Evolutionary conservation across 2,329 filamentous ascomycete species (phyloP).

Genomic region (Hawksworthiomyces lignivorus): DNA sequence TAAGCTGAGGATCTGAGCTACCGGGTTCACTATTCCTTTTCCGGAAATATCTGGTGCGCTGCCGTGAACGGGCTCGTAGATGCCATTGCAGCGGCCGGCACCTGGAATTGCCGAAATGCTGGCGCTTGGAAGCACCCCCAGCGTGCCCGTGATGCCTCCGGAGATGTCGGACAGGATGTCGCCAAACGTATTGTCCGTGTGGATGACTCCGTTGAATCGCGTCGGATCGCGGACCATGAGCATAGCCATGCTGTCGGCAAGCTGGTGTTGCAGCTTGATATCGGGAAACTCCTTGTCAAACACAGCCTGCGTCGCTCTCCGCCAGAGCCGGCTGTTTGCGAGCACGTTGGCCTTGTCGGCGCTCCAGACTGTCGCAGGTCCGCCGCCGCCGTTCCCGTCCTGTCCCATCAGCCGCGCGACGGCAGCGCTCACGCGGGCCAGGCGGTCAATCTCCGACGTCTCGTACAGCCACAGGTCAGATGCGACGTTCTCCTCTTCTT

Average conservation of each 20-base stretch:
- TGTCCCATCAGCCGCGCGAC: slow-evolving; percentile 29
- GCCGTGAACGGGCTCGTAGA: slow-evolving; percentile 73
- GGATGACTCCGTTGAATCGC: slow-evolving; percentile 39
- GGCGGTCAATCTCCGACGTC: slow-evolving; percentile 36
- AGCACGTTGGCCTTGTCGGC: slow-evolving; percentile 47
- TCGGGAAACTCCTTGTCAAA: slow-evolving; percentile 36
- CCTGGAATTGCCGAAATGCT: slow-evolving; percentile 34
- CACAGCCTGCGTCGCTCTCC: slow-evolving; percentile 31
- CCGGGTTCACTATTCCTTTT: slow-evolving; percentile 63
- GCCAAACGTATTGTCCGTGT: slow-evolving; percentile 41
- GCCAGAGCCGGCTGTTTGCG: slow-evolving; percentile 41
- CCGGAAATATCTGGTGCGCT: slow-evolving; percentile 67
- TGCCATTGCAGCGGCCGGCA: slow-evolving; percentile 49
- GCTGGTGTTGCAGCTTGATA: slow-evolving; percentile 35
- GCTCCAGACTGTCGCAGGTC: slow-evolving; percentile 35
- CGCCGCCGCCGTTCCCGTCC: slow-evolving; percentile 17
- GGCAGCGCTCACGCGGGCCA: slow-evolving; percentile 37
- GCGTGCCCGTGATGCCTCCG: slow-evolving; percentile 36
- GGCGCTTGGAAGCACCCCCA: slow-evolving; percentile 38
- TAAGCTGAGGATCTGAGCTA: slow-evolving; percentile 62
- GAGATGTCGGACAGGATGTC: slow-evolving; percentile 39
- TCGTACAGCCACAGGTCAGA: slow-evolving; percentile 42
- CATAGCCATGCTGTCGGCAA: slow-evolving; percentile 41
- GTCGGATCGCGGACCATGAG: slow-evolving; percentile 38
- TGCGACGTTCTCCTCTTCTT: slow-evolving; percentile 33